These are phyloP conservation scores for Aspergillus intermedius DNA, from an alignment of 2,329 filamentous ascomycete genomes.

Conservation along the genomic window DNA sequence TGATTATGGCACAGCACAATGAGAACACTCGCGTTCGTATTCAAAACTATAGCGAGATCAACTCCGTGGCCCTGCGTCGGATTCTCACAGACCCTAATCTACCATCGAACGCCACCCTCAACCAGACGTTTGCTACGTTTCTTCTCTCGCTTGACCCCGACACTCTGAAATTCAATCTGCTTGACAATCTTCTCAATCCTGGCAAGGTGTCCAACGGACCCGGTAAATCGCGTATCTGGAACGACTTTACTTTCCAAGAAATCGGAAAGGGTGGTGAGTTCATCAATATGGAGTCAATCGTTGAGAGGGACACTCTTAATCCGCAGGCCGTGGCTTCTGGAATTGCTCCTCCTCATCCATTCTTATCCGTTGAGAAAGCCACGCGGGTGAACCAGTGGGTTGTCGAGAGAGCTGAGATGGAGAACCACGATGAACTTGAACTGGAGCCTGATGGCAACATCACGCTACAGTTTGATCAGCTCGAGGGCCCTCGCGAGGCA, in stretches of 20 bases:
- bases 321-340: slow-evolving; percentile 1
- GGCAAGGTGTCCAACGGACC: slow-evolving; percentile 12
- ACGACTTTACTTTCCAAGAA: slow-evolving; percentile 22
- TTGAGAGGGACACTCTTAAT: slow-evolving; percentile 8
- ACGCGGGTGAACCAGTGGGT: slow-evolving; percentile 26
- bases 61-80: slow-evolving; percentile 13
- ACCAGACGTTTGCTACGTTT: slow-evolving; percentile 19
- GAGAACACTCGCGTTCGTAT: slow-evolving; percentile 11
- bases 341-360: slow-evolving; percentile 14
- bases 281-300: slow-evolving; percentile 7
- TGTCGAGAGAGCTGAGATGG: slow-evolving; percentile 15
- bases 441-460: not conserved
- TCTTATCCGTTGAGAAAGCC: slow-evolving; percentile 21
- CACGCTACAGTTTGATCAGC: not conserved
- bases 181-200: slow-evolving; percentile 14
- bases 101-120: slow-evolving; percentile 7
- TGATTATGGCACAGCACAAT: slow-evolving; percentile 8
- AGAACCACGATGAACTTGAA: slow-evolving; percentile 1
- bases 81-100: slow-evolving; percentile 17
- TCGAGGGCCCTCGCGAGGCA: not conserved
- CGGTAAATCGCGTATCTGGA: slow-evolving; percentile 26
- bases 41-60: slow-evolving; percentile 14
- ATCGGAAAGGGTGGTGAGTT: slow-evolving; percentile 24
- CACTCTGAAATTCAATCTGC: slow-evolving; percentile 5
- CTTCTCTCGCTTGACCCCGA: slow-evolving; percentile 13